Evolutionary conservation across 768 basidiomycete species (phyloP), one percentile per base, ranked within the genome.

Genomic region (Tremella mesenterica): DNA sequence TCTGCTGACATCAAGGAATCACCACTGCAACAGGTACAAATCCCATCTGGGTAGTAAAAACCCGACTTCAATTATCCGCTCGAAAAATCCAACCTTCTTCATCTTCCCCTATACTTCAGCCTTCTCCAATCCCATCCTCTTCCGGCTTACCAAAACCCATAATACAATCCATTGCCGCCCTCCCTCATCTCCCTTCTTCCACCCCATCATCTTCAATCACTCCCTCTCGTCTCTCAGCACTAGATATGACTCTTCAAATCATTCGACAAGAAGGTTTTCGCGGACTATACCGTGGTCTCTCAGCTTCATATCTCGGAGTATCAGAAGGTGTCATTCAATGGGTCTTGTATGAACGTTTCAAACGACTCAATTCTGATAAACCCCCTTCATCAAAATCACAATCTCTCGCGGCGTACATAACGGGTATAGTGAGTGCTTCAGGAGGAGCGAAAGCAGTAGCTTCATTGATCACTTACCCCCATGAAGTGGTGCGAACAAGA

Each of bases 1-100:
- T 9, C 36, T 48, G 21, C 6, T n/a, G 5, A 16, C 18, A 14
- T 8, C 3, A 53, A 74, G 92, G 93, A 0, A 76, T 97, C 59
- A 77, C 79, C 28, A 99, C 95, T 0, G 81, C 91, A 4, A 85
- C 88, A 0, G 88, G 83, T 10, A 97, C 95, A 20, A 99, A 99
- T 72, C 95, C 95, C 0, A 93, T 99, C 23, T 99, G 95, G 95
- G 95, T 99, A 44, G 89, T 99, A 56, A 99, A 97, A 74, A 99
- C 95, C 39, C 84, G 93, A 6, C 65, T 99, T 50, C 95, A 99
- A 69, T 81, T 99, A 1, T 70, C 74, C 10, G 69, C 73, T 16
- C 52, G 55, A 45, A 63, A 54, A 44, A 23, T 77, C n/a, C 69
- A 68, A 18, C 67, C 57, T 14, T 39, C 63, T 3, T 29, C 57